Base-by-base conservation (phyloP, 805 yeast species). In the Kazachstania bromeliacearum region DNA sequence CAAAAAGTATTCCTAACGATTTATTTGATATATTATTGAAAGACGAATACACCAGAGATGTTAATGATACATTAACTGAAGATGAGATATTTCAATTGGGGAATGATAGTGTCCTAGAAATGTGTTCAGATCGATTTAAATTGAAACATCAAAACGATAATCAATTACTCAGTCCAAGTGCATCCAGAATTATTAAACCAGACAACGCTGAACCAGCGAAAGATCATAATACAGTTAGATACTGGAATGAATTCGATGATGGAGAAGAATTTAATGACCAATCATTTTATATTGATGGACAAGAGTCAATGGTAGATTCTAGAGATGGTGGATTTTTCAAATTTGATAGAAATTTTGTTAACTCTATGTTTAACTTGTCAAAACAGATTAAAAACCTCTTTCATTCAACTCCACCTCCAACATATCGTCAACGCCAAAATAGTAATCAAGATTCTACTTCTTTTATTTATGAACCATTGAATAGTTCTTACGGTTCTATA, bases 191-290 rank as follows among this genome's bases (percentile, higher is more conserved):
- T 13, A 13, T 17, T 13, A 17, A 26, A 17, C n/a, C 7, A 20
- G 19, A 8, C 15, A 19, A 4, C n/a, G 28, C 23, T 17, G 15
- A 27, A 18, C 5, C 16, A 15, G n/a, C n/a, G n/a, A 22, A 14
- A 20, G 7, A 29, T 17, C 16, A 33, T 7, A 18, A 33, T 7
- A 19, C 38, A 7, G 36, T 47, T 4, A 40, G 60, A 21, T 57
- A 57, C 32, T 57, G 62, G 62, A 57, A 57, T 39, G 62, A 57
- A 40, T 55, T 57, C 38, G 62, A 57, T 37, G 57, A 53, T 34
- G 59, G 50, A 1, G 55, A 55, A 21, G 55, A 40, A 20, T 30
- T 14, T 33, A 12, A 26, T 9, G 16, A 32, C 14, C 34, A 34
- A 16, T 24, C 31, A 9, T 43, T 43, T 25, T 43, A 43, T 28